Evolutionary conservation across 2,329 filamentous ascomycete species (phyloP).

Genomic region (Sporothrix pallida): DNA sequence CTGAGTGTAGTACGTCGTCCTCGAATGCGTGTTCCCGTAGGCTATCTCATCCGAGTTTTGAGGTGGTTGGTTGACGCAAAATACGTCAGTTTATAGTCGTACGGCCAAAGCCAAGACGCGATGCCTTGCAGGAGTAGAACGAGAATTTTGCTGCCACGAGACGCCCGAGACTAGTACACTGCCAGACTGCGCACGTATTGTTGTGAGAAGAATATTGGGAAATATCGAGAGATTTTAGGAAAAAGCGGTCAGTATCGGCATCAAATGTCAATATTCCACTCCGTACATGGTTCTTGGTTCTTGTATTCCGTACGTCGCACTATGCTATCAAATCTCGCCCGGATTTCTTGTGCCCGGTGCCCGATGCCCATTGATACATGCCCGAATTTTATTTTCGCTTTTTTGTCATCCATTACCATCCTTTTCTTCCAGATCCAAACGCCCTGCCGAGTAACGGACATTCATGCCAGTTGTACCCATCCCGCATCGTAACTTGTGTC

Average conservation of each 20-base stretch:
- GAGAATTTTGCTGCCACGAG: neutral
- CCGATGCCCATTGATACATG: neutral
- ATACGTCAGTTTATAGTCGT: neutral
- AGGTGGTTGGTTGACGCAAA: neutral
- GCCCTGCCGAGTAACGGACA: neutral
- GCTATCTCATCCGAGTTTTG: neutral
- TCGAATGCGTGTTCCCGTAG: too few relatives aligned
- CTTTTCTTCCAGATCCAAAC: neutral
- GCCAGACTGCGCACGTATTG: neutral
- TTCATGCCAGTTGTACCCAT: neutral
- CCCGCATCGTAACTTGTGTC: neutral
- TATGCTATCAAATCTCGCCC: neutral
- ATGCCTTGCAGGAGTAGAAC: neutral
- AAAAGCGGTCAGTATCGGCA: slow-evolving; percentile 1
- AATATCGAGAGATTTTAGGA: neutral
- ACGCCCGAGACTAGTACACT: slow-evolving; percentile 16
- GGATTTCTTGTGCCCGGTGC: neutral
- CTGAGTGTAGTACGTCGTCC: too few relatives aligned
- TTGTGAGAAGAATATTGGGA: neutral
- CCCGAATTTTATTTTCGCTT: neutral
- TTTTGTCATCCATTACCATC: neutral
- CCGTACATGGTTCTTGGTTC: neutral
- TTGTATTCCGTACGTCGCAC: neutral
- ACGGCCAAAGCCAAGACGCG: neutral
- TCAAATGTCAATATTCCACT: neutral